Evolutionary conservation across 257 asterid genomes (phyloP).

Genomic region (Solanum virginianum): DNA sequence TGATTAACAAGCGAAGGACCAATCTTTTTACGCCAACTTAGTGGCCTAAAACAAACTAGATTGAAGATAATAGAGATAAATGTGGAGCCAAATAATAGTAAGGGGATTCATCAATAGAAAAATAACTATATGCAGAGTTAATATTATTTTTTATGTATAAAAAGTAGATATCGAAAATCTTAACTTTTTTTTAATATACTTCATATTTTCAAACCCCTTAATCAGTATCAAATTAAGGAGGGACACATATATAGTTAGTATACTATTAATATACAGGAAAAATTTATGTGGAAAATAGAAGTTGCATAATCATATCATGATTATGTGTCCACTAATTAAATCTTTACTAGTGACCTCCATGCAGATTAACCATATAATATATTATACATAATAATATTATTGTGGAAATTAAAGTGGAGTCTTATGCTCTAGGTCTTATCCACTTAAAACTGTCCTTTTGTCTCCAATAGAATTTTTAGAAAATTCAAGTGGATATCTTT

Average conservation of each 20-base stretch:
- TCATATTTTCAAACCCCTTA: not conserved
- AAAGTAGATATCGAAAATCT: no score
- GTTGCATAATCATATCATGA: slow-evolving; percentile 16
- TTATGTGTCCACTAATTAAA: not conserved
- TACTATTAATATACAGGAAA: not conserved
- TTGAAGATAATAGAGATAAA: not conserved
- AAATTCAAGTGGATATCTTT: not conserved
- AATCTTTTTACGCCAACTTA: not conserved
- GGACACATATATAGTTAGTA: not conserved
- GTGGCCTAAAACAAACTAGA: not conserved
- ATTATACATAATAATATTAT: not conserved
- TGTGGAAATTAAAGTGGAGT: not conserved
- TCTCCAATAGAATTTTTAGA: not conserved
- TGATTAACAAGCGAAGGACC: not conserved
- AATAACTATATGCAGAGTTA: no score
- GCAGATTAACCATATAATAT: slow-evolving; percentile 14
- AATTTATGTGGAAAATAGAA: not conserved
- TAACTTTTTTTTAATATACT: no score
- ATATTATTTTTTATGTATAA: no score
- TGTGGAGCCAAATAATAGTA: rapidly evolving
- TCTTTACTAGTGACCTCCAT: slow-evolving; percentile 24
- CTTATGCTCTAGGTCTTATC: slow-evolving; percentile 14
- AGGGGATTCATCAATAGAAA: no score
- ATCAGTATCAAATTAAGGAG: not conserved
- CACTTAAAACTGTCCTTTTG: not conserved